Percentiles rank a stretch among this genome's conserved stretches.
Conservation (phyloP, 306 rosid genomes). For the Chamaecrista fasciculata region DNA sequence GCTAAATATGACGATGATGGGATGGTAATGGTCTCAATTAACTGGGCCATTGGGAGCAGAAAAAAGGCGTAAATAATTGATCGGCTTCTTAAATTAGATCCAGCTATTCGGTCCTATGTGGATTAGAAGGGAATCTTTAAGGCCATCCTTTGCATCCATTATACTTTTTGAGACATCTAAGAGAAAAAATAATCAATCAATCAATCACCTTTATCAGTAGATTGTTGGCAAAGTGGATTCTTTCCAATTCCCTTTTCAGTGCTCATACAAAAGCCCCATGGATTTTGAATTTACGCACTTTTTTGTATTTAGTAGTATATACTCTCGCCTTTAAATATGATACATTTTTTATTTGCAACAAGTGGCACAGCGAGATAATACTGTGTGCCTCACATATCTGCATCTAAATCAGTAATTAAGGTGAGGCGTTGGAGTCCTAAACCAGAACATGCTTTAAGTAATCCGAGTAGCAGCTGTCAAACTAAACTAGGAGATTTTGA, state of each 20-base stretch:
- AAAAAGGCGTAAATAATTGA: slow-evolving; percentile 6
- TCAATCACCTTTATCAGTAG: background rate
- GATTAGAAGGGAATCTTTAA: slow-evolving; percentile 11
- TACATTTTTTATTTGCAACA: background rate
- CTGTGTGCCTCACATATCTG: background rate
- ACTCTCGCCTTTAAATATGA: background rate
- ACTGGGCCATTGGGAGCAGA: slow-evolving; percentile 26
- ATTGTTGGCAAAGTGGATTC: background rate
- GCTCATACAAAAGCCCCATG: background rate
- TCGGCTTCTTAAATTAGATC: slow-evolving; percentile 4
- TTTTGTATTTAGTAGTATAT: no score
- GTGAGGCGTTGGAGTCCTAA: background rate
- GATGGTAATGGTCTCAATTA: slow-evolving; percentile 24
- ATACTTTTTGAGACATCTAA: background rate
- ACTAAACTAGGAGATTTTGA: background rate
- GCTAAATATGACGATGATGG: slow-evolving; percentile 19
- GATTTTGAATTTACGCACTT: background rate
- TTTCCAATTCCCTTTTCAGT: background rate
- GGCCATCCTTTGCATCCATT: background rate
- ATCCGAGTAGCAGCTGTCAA: background rate
- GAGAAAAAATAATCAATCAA: no score
- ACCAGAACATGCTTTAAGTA: background rate
- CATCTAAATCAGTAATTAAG: background rate
- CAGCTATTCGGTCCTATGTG: slow-evolving; percentile 16
- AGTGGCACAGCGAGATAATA: background rate